These are phyloP conservation scores for Strigomonas culicis DNA, from an alignment of 208 protist species.

Conservation along the genomic window DNA sequence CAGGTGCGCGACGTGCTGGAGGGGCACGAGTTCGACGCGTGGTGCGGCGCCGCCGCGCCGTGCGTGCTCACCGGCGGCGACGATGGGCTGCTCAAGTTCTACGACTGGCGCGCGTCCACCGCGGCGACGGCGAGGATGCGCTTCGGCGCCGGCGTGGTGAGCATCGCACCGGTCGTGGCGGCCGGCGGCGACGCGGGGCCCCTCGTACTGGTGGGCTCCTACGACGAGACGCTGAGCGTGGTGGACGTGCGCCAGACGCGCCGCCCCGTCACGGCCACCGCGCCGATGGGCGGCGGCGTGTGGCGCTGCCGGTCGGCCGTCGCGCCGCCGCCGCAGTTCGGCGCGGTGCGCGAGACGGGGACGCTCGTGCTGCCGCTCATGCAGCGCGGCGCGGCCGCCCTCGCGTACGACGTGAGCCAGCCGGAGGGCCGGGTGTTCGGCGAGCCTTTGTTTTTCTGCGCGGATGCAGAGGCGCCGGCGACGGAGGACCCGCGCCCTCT, in stretches of 20 bases:
- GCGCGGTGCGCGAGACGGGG: neutral
- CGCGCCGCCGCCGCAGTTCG: neutral
- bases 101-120: constrained; percentile 36
- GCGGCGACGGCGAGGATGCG: constrained; percentile 26
- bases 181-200: constrained; percentile 22
- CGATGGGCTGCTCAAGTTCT: constrained; percentile 64
- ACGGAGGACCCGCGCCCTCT: neutral
- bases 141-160: constrained; percentile 78
- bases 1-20: constrained; percentile 29
- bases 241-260: constrained; percentile 52
- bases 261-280: constrained; percentile 35
- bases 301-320: constrained; percentile 58
- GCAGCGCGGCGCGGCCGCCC: constrained; percentile 75
- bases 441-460: constrained; percentile 14
- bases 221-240: constrained; percentile 75
- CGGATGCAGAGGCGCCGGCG: neutral
- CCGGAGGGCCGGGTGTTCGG: constrained; percentile 38
- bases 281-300: constrained; percentile 64
- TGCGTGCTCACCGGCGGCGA: constrained; percentile 71
- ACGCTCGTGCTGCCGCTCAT: constrained; percentile 74
- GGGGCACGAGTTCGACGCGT: constrained; percentile 81
- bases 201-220: constrained; percentile 69
- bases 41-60: constrained; percentile 50
- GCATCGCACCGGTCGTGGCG: constrained; percentile 53
- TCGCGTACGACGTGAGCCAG: constrained; percentile 44